These are phyloP conservation scores for Zarea fungicola DNA, from an alignment of 2,329 filamentous ascomycete genomes.

Conservation along the genomic window DNA sequence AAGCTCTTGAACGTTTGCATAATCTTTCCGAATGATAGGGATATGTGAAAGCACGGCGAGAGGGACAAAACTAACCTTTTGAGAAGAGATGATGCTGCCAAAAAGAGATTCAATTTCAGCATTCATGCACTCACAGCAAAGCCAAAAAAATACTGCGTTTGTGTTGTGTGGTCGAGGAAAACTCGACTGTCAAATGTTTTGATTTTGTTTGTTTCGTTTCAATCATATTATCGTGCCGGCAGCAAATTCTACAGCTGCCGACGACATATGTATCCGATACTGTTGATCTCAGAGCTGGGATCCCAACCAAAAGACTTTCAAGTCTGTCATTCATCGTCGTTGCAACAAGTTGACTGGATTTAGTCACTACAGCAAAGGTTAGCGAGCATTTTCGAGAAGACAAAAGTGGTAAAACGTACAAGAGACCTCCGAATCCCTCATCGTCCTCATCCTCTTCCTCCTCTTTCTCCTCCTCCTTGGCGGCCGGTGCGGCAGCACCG, in stretches of 20 bases:
- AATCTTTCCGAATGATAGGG: constrained; percentile 45
- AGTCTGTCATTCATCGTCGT: constrained; percentile 37
- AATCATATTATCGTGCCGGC: constrained; percentile 26
- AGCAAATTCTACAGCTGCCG: constrained; percentile 36
- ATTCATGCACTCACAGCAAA: constrained; percentile 13
- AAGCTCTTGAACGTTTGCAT: constrained; percentile 56
- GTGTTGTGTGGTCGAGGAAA: constrained; percentile 1
- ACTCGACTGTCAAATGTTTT: constrained; percentile 15
- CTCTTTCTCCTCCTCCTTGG: constrained; percentile 60
- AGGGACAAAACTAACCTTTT: constrained; percentile 40
- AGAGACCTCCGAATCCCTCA: constrained; percentile 75
- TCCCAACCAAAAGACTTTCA: constrained; percentile 38
- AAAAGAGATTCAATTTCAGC: background rate
- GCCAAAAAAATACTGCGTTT: background rate
- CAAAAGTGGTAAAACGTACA: constrained; percentile 41
- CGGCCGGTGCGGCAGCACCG: constrained; percentile 46
- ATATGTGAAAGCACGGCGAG: constrained; percentile 17
- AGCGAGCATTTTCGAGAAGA: constrained; percentile 23
- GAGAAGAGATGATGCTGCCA: background rate
- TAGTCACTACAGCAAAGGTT: constrained; percentile 45
- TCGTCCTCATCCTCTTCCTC: constrained; percentile 64
- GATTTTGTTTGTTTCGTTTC: constrained; percentile 23
- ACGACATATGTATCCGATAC: constrained; percentile 42
- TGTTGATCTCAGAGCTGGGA: constrained; percentile 38
- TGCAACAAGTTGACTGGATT: constrained; percentile 34